Evolutionary conservation across 2,329 filamentous ascomycete genomes (phyloP), one percentile per base, ranked within the genome.

Genomic region (Dactylellina sp.): DNA sequence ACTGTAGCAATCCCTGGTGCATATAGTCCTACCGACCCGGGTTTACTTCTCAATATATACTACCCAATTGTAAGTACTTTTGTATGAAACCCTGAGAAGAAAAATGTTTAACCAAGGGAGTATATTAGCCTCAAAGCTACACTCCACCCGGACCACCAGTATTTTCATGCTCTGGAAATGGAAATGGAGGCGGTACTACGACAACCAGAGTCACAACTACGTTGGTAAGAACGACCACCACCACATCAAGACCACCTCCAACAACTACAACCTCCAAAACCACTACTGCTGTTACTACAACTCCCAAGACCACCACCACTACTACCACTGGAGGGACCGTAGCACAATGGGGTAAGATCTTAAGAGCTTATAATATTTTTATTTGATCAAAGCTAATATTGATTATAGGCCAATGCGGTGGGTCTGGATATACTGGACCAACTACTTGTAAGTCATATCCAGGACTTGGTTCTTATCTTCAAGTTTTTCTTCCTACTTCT

Each of bases 1-100:
- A 76, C 81, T n/a, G 81, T 81, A 7, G 77, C 79, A 52, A 82
- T 80, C 66, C 79, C 79, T 3, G 79, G 79, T 2, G 77, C 79
- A 4, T 79, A 79, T 75, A 77, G 77, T 28, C 80, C 80, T 46
- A 78, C 78, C 12, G 79, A 81, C 42, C 81, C 81, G 6, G 71
- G 71, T 40, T 49, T 75, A 49, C 62, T 47, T 9, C 22, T 70
- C 71, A 68, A 63, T 52, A 70, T 75, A 40, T 75, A 75, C 57
- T 84, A 71, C 82, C 83, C 53, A 44, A 25, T 57, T 16, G 53
- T 57, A 57, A 57, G 53, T 49, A 12, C 18, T 57, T 24, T 11
- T 25, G 6, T 28, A 44, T 57, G 56, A 50, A 59, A 18, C 20
- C 37, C 7, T 39, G 35, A 71, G 44, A 55, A 39, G 39, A n/a